Conservation (phyloP, 2,329 filamentous ascomycete genomes). For the Neopestalotiopsis rosae region DNA sequence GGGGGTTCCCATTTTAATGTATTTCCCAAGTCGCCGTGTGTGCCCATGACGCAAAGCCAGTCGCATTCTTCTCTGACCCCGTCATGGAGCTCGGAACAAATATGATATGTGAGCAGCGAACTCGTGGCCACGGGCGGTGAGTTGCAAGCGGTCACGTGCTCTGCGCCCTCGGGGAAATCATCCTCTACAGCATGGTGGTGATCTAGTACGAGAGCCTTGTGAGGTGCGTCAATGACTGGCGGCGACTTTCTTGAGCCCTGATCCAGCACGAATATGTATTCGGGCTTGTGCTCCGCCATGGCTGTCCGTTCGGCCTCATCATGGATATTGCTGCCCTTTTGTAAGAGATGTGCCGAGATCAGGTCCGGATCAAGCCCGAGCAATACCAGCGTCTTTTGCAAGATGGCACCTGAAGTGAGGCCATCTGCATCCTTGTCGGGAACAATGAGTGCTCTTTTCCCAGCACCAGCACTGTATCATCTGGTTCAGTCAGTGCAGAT, state of each 20-base stretch:
- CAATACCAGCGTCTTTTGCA: conserved; percentile 62
- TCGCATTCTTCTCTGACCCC: conserved; percentile 54
- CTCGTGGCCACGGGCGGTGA: conserved; percentile 70
- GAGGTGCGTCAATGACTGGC: conserved; percentile 54
- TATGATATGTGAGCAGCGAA: conserved; percentile 66
- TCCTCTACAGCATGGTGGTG: conserved; percentile 62
- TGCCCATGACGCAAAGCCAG: conserved; percentile 69
- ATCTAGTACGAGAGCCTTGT: conserved; percentile 66
- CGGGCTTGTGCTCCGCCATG: conserved; percentile 56
- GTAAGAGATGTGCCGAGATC: conserved; percentile 63
- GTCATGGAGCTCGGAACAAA: conserved; percentile 63
- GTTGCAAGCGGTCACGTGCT: conserved; percentile 66
- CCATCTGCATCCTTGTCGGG: conserved; percentile 76
- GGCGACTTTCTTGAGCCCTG: conserved; percentile 64
- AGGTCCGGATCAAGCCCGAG: conserved; percentile 59
- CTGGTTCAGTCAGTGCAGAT: background rate
- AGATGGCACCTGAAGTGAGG: conserved; percentile 66
- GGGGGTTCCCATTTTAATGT: conserved; percentile 69
- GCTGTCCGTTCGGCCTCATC: conserved; percentile 54
- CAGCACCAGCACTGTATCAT: conserved; percentile 50
- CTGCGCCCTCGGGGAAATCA: conserved; percentile 60
- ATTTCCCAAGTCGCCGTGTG: conserved; percentile 70
- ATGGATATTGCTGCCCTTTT: conserved; percentile 65
- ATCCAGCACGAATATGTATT: conserved; percentile 68
- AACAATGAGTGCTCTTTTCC: conserved; percentile 61